Percentiles rank a stretch among this genome's conserved stretches.
phyloP scores from a whole-genome alignment of 2,329 filamentous ascomycete genomes.

The Aspergillus latus region DNA sequence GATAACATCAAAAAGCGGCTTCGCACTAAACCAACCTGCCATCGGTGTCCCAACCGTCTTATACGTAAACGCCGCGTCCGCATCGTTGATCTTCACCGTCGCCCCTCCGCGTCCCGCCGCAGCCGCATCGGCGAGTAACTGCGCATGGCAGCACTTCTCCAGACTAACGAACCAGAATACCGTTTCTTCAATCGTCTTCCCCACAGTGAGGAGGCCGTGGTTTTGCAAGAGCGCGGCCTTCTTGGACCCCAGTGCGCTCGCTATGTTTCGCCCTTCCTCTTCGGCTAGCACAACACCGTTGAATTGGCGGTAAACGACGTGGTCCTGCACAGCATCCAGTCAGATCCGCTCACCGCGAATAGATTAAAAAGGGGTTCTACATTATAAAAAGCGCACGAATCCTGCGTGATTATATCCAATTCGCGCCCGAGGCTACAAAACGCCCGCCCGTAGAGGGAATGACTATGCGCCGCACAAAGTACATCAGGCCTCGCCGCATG shows the following conservation, averaged over 20 bases:
- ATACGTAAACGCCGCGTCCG: conserved; percentile 67
- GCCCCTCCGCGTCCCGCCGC: conserved; percentile 58
- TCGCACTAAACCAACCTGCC: conserved; percentile 70
- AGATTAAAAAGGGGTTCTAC: conserved; percentile 9
- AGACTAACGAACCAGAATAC: conserved; percentile 56
- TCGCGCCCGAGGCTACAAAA: conserved; percentile 44
- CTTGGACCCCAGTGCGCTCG: conserved; percentile 47
- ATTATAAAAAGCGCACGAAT: conserved; percentile 48
- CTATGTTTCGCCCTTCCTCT: conserved; percentile 56
- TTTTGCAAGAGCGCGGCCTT: conserved; percentile 57
- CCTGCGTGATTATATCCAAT: conserved; percentile 49
- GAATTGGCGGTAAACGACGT: conserved; percentile 54
- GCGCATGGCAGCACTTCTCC: conserved; percentile 56
- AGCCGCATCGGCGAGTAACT: conserved; percentile 55
- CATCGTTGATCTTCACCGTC: conserved; percentile 66
- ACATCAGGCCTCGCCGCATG: conserved; percentile 57
- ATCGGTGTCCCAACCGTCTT: conserved; percentile 61
- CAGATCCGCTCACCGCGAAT: neutral
- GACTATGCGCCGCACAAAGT: conserved; percentile 55
- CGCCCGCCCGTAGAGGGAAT: conserved; percentile 53
- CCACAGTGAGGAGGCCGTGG: conserved; percentile 54
- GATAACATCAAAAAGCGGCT: conserved; percentile 70
- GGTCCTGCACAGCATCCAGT: conserved; percentile 38
- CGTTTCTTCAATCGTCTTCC: conserved; percentile 51
- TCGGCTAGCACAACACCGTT: conserved; percentile 55